Conservation (phyloP, 805 yeast genomes). For the Limtongia smithiae region DNA sequence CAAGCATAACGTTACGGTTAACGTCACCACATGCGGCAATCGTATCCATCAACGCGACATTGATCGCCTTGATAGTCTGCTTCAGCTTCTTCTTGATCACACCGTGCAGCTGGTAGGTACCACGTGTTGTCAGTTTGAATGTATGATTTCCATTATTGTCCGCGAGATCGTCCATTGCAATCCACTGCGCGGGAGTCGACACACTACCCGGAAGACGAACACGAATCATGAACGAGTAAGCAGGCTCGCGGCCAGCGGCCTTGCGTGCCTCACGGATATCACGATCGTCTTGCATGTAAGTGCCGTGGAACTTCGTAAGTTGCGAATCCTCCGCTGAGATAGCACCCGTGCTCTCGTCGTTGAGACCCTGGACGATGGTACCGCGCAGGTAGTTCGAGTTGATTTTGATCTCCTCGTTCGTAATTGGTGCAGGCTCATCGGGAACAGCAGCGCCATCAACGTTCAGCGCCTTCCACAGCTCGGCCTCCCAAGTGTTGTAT, state of each 20-base stretch:
- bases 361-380: slow-evolving; percentile 81
- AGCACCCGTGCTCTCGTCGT: slow-evolving; percentile 83
- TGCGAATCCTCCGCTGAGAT: slow-evolving; percentile 89
- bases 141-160: slow-evolving; percentile 85
- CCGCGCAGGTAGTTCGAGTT: slow-evolving; percentile 87
- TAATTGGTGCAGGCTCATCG: slow-evolving; percentile 85
- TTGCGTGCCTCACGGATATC: slow-evolving; percentile 91
- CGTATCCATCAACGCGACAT: slow-evolving; percentile 84
- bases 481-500: slow-evolving; percentile 81
- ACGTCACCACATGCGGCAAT: slow-evolving; percentile 99
- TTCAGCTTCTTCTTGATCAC: slow-evolving; percentile 84
- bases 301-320: slow-evolving; percentile 95
- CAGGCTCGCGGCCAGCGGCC: slow-evolving; percentile 90
- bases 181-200: slow-evolving; percentile 85
- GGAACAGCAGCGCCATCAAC: slow-evolving; percentile 78
- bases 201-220: slow-evolving; percentile 92
- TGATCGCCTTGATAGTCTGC: slow-evolving; percentile 89
- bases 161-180: slow-evolving; percentile 76
- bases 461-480: slow-evolving; percentile 82
- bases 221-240: slow-evolving; percentile 95
- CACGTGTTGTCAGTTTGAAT: slow-evolving; percentile 90
- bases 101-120: slow-evolving; percentile 95
- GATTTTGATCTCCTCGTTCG: slow-evolving; percentile 93
- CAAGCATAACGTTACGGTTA: slow-evolving; percentile 86
- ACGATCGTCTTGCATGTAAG: slow-evolving; percentile 97